A percentile compares a stretch with the other conserved stretches of the same genome.
Evolutionary conservation across 2,329 filamentous ascomycete species (phyloP).

Genomic region (Coniosporium tulheliwenetii): DNA sequence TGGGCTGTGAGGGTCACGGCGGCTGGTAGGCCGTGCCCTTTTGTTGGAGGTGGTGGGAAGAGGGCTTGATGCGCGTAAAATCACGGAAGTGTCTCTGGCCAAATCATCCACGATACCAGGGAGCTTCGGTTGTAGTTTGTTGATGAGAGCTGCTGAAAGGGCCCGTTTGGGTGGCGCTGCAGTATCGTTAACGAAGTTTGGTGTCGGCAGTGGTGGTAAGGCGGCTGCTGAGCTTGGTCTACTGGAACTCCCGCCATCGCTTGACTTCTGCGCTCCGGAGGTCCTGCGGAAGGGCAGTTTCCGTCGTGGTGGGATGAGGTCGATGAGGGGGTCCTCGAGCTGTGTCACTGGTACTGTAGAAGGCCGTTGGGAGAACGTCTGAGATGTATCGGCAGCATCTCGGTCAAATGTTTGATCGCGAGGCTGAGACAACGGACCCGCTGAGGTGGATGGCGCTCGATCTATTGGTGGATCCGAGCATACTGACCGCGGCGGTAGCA

Average conservation of each 20-base stretch:
- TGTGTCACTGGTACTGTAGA: slow-evolving; percentile 5
- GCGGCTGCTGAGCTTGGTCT: slow-evolving; percentile 11
- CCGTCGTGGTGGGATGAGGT: slow-evolving; percentile 18
- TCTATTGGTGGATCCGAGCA: not conserved
- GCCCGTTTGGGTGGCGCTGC: slow-evolving; percentile 1
- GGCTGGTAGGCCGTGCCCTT: too few species aligned
- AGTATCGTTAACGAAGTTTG: slow-evolving; percentile 12
- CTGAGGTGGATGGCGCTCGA: slow-evolving; percentile 1
- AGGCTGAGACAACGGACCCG: not conserved
- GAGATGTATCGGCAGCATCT: slow-evolving; percentile 1
- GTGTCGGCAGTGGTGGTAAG: slow-evolving; percentile 19
- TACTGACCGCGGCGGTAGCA: not conserved
- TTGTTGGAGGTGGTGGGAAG: too few species aligned
- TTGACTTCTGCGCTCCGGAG: slow-evolving; percentile 3
- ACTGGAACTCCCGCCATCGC: slow-evolving; percentile 6
- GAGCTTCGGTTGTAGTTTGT: slow-evolving; percentile 5
- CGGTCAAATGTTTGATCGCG: not conserved
- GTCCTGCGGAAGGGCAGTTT: slow-evolving; percentile 23
- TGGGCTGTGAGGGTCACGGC: too few species aligned
- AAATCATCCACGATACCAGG: slow-evolving; percentile 2
- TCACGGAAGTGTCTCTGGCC: too few species aligned
- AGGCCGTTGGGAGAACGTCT: slow-evolving; percentile 4
- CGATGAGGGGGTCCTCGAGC: slow-evolving; percentile 5
- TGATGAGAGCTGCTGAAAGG: slow-evolving; percentile 2
- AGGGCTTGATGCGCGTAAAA: too few species aligned